These are phyloP conservation scores for Trichoderma aggressivum DNA, from an alignment of 2,329 filamentous ascomycete species.

Conservation along the genomic window DNA sequence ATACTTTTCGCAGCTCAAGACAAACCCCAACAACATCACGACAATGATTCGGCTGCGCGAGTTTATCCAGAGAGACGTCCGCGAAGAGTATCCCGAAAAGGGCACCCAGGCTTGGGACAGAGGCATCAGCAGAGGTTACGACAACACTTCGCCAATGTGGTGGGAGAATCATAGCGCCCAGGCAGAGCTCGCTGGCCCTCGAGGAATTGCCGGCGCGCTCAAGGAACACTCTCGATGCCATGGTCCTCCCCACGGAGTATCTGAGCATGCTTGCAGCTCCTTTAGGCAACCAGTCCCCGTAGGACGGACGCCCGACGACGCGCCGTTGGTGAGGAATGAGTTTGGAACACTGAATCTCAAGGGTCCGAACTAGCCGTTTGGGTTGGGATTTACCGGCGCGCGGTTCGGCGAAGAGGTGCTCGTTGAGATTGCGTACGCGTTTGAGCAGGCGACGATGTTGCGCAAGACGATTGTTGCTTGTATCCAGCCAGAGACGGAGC, in stretches of 20 bases:
- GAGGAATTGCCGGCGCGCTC: constrained; percentile 35
- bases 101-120: constrained; percentile 57
- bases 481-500: constrained; percentile 31
- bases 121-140: constrained; percentile 35
- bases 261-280: neutral
- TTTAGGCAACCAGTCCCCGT: constrained; percentile 49
- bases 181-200: neutral
- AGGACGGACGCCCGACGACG: constrained; percentile 50
- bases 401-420: constrained; percentile 59
- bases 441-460: constrained; percentile 55
- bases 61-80: constrained; percentile 52
- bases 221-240: neutral
- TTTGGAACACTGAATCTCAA: constrained; percentile 34
- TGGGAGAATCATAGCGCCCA: constrained; percentile 41
- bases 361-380: constrained; percentile 57
- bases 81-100: constrained; percentile 56
- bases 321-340: neutral
- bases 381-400: constrained; percentile 59
- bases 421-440: constrained; percentile 64
- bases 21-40: constrained; percentile 56
- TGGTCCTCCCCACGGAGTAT: neutral
- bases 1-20: constrained; percentile 54
- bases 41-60: constrained; percentile 47
- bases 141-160: constrained; percentile 20
- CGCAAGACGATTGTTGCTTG: constrained; percentile 29